These are phyloP conservation scores for Zygoascus biomembranicola DNA, from an alignment of 805 yeast genomes.

Conservation along the genomic window DNA sequence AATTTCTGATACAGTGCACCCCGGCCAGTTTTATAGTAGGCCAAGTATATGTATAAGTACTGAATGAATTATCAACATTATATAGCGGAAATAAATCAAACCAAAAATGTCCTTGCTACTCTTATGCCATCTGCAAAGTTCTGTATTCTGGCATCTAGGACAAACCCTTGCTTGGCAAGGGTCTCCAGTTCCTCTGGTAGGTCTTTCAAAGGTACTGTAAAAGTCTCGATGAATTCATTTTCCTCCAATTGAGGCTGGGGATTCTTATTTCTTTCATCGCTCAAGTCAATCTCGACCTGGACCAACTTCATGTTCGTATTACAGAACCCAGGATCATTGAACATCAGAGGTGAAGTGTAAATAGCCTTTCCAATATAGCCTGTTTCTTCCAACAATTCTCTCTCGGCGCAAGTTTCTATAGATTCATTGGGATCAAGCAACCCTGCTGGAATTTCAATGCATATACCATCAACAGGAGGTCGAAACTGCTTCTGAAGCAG, in stretches of 20 bases:
- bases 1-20: no score
- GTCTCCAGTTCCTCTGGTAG: constrained; percentile 47
- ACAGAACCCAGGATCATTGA: constrained; percentile 75
- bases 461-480: constrained; percentile 83
- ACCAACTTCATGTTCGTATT: constrained; percentile 81
- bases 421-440: constrained; percentile 78
- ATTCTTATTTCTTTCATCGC: constrained; percentile 51
- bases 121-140: constrained; percentile 76
- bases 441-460: constrained; percentile 95
- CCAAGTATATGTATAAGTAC: no score
- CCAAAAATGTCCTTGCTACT: constrained; percentile 33
- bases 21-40: no score
- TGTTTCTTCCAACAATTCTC: constrained; percentile 88
- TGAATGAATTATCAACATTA: no score
- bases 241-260: constrained; percentile 80
- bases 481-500: constrained; percentile 84
- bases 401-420: constrained; percentile 67
- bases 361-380: constrained; percentile 70
- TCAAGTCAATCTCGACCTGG: constrained; percentile 66
- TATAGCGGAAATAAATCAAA: no score
- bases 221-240: constrained; percentile 87
- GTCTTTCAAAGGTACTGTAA: constrained; percentile 49
- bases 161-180: constrained; percentile 57
- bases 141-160: constrained; percentile 80
- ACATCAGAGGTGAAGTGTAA: constrained; percentile 41